A percentile compares a stretch with the other conserved stretches of the same genome.
Evolutionary conservation across 768 basidiomycete species (phyloP).

Genomic region (Trametes cinnabarina): DNA sequence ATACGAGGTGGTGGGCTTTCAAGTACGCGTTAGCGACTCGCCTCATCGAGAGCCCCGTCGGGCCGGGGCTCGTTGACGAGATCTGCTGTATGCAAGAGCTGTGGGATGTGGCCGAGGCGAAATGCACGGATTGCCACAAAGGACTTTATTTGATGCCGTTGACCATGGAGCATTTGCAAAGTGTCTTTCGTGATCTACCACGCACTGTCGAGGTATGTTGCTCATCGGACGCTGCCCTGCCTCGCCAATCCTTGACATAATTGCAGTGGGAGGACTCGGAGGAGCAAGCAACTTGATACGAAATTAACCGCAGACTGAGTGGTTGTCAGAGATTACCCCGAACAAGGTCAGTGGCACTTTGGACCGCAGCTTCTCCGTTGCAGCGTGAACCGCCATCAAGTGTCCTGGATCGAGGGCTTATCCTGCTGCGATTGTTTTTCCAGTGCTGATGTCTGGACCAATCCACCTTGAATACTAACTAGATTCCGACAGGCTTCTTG

Average conservation of each 20-base stretch:
- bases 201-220: slow-evolving; percentile 17
- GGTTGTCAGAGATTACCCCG: too few species aligned
- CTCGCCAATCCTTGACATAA: neutral
- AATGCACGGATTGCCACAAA: slow-evolving; percentile 19
- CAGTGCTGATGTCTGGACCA: too few species aligned
- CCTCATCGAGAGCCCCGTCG: too few species aligned
- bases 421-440: too few species aligned
- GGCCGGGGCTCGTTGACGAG: too few species aligned
- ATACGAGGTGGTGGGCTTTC: slow-evolving; percentile 18
- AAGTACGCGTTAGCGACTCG: slow-evolving; percentile 19
- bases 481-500: too few species aligned
- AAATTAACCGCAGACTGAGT: too few species aligned
- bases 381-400: too few species aligned
- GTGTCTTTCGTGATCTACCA: slow-evolving; percentile 19
- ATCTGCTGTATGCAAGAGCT: slow-evolving; percentile 9
- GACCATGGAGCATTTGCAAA: slow-evolving; percentile 18
- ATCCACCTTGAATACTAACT: too few species aligned
- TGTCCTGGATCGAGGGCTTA: too few species aligned
- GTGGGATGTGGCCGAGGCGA: slow-evolving; percentile 7
- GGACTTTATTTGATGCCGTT: slow-evolving; percentile 16
- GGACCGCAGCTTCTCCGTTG: too few species aligned
- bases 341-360: too few species aligned
- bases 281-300: neutral
- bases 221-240: neutral
- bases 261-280: neutral